Evolutionary conservation across 2,329 filamentous ascomycete species (phyloP).

Genomic region (Exophiala sp.): DNA sequence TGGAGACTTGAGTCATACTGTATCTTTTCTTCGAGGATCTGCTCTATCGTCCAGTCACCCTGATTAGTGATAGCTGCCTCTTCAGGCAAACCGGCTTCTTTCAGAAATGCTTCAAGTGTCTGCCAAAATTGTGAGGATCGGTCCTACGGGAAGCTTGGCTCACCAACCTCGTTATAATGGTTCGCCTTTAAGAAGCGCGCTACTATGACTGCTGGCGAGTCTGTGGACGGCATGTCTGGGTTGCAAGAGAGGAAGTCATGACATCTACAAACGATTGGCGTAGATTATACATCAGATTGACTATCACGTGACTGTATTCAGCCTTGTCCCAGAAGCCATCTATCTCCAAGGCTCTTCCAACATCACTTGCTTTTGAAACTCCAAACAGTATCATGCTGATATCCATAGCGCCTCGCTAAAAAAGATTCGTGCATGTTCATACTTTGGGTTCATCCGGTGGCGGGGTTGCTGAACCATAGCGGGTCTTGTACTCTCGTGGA

Average conservation of each 20-base stretch:
- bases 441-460: slow-evolving; percentile 13
- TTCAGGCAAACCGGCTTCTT: slow-evolving; percentile 52
- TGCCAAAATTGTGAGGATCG: slow-evolving; percentile 29
- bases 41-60: slow-evolving; percentile 54
- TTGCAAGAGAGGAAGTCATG: not conserved
- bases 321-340: not conserved
- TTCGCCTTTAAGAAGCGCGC: slow-evolving; percentile 44
- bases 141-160: not conserved
- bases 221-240: slow-evolving; percentile 24
- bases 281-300: too few species aligned
- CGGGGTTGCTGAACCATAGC: slow-evolving; percentile 29
- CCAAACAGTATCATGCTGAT: too few species aligned
- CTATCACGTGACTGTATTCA: not conserved
- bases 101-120: slow-evolving; percentile 57
- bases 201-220: slow-evolving; percentile 34
- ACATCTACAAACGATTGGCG: not conserved
- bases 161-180: slow-evolving; percentile 36
- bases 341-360: too few species aligned
- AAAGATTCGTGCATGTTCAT: not conserved
- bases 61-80: slow-evolving; percentile 45
- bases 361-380: too few species aligned
- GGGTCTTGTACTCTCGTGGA: slow-evolving; percentile 79
- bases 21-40: slow-evolving; percentile 59
- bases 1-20: slow-evolving; percentile 53
- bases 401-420: slow-evolving; percentile 2